phyloP scores from a whole-genome alignment of 768 basidiomycete genomes.

The Chlorophyllum brunneum region DNA sequence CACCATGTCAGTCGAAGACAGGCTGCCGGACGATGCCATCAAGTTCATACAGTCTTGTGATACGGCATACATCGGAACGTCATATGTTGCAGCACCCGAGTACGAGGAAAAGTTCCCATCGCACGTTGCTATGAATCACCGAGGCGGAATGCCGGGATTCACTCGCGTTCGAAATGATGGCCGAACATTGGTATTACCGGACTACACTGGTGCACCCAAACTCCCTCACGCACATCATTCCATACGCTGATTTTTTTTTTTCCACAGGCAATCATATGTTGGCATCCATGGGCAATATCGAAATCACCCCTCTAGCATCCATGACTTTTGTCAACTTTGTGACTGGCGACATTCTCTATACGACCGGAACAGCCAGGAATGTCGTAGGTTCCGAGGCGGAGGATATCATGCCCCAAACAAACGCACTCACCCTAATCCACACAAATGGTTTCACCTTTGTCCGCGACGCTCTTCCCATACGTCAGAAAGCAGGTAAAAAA shows the following conservation, averaged over 20 bases:
- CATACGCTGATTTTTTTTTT: not conserved
- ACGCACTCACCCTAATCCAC: slow-evolving; percentile 42
- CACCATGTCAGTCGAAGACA: slow-evolving; percentile 30
- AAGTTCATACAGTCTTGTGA: slow-evolving; percentile 45
- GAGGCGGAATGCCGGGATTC: slow-evolving; percentile 59
- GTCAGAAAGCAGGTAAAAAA: slow-evolving; percentile 24
- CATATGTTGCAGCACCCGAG: slow-evolving; percentile 35
- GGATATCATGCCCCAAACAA: slow-evolving; percentile 50
- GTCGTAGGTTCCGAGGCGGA: slow-evolving; percentile 45
- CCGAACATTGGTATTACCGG: slow-evolving; percentile 53
- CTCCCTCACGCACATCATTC: not conserved
- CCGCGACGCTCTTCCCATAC: slow-evolving; percentile 49
- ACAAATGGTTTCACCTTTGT: slow-evolving; percentile 55
- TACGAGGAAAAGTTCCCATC: slow-evolving; percentile 45
- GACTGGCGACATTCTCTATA: slow-evolving; percentile 54
- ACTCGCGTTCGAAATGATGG: slow-evolving; percentile 56
- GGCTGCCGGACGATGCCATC: slow-evolving; percentile 49
- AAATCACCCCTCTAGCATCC: slow-evolving; percentile 51
- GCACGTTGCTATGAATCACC: slow-evolving; percentile 60
- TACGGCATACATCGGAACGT: slow-evolving; percentile 52
- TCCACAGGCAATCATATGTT: too few species aligned
- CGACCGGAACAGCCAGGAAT: slow-evolving; percentile 54
- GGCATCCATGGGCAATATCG: slow-evolving; percentile 65
- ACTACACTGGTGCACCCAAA: slow-evolving; percentile 46
- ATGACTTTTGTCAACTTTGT: slow-evolving; percentile 52